Conservation (phyloP, 805 yeast genomes). For the Spathaspora gorwiae region DNA sequence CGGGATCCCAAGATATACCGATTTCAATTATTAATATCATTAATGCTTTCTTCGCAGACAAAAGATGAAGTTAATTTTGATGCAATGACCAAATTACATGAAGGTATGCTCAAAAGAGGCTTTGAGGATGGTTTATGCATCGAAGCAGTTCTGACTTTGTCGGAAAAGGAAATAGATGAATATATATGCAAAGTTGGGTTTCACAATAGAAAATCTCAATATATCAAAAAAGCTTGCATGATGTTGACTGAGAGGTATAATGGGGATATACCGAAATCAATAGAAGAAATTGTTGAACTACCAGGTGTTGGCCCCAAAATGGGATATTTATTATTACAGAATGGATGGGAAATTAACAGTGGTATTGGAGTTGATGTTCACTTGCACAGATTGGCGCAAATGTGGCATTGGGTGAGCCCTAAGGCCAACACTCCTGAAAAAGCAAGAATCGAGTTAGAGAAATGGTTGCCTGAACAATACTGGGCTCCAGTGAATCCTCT, state of each 20-base stretch:
- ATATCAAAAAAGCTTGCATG: constrained; percentile 57
- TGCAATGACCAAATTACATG: constrained; percentile 63
- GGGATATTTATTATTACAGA: constrained; percentile 78
- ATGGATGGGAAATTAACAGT: constrained; percentile 69
- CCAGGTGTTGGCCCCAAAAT: constrained; percentile 97
- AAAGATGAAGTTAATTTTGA: constrained; percentile 79
- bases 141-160: constrained; percentile 46
- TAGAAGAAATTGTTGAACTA: constrained; percentile 58
- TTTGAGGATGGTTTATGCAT: constrained; percentile 51
- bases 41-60: constrained; percentile 89
- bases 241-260: constrained; percentile 46
- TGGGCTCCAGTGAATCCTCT: constrained; percentile 87
- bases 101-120: constrained; percentile 34
- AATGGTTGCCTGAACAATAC: constrained; percentile 65
- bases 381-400: constrained; percentile 69
- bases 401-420: constrained; percentile 72
- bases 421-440: constrained; percentile 63
- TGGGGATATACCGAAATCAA: constrained; percentile 70
- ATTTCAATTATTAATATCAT: constrained; percentile 70
- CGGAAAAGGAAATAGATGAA: constrained; percentile 55
- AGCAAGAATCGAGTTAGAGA: constrained; percentile 63
- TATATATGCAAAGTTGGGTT: constrained; percentile 82
- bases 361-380: constrained; percentile 98
- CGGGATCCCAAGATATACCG: constrained; percentile 43
- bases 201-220: constrained; percentile 73